Base-by-base conservation (phyloP, 208 protist genomes). In the Trypanosoma melophagium region DNA sequence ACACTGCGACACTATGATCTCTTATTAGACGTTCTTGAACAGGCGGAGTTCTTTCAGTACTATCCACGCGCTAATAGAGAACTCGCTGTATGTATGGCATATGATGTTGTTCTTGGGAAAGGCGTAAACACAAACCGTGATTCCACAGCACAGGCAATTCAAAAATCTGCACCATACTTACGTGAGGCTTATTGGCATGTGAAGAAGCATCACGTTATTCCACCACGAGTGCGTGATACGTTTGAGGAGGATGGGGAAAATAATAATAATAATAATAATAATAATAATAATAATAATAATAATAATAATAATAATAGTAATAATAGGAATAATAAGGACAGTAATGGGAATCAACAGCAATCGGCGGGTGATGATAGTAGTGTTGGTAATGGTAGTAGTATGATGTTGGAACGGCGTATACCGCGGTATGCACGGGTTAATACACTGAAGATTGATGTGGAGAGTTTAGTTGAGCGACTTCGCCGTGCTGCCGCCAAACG, bases 1-100 rank as follows among this genome's bases (percentile, higher is more conserved):
- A 97, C 93, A 21, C 74, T 96, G 42, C 80, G 87, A 9, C 81
- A 95, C 72, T 93, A 92, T 74, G 85, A 96, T 54, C 77, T 97
- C 35, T 69, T 97, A 24, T 72, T 93, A 53, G 89, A 95, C 45
- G 82, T 97, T 22, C 78, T 97, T 9, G 79, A 87, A 58, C 74
- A 78, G 22, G 76, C 87, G 0, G 83, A 92, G 73, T 94, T 97
- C 59, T 94, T 88, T 69, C 77, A 90, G 69, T 95, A 92, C 69
- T 94, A 88, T 58, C 89, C 89, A 0, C 75, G 81, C 17, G 83
- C 85, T 17, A 88, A 86, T 52, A 74, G 61, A 24, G 74, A 87
- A 25, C 80, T 95, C 35, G 88, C 87, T 21, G 64, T 93, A 53
- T 92, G 87, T 71, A 90, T 97, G 87, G 66, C 82, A 21, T 97